Evolutionary conservation across 805 yeast genomes (phyloP).

Genomic region (Priceomyces medius): DNA sequence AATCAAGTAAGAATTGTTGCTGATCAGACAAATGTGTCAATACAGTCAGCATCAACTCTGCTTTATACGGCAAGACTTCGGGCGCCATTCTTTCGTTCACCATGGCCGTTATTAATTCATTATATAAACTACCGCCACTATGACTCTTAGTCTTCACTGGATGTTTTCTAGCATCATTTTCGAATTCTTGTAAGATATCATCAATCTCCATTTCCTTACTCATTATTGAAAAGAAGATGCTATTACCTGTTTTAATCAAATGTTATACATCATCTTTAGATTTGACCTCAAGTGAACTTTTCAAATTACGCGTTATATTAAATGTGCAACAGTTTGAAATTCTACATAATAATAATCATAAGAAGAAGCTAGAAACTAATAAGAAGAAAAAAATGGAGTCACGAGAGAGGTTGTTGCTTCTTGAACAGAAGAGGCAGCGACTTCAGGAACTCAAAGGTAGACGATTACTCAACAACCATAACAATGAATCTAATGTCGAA

Average conservation of each 20-base stretch:
- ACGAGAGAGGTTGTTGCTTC: conserved; percentile 32
- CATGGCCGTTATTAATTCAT: conserved; percentile 64
- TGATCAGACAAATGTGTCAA: conserved; percentile 62
- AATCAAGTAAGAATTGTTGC: conserved; percentile 71
- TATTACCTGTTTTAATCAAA: not conserved
- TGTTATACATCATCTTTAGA: not conserved
- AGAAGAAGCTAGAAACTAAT: no score
- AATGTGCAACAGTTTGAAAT: not conserved
- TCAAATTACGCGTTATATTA: conserved; percentile 1
- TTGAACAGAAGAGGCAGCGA: conserved; percentile 42
- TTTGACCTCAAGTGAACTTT: not conserved
- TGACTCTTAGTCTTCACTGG: conserved; percentile 8
- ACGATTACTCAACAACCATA: conserved; percentile 16
- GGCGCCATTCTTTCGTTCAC: conserved; percentile 83
- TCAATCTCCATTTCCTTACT: conserved; percentile 49
- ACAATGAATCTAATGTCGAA: conserved; percentile 29
- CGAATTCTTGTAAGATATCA: conserved; percentile 69
- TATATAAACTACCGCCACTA: conserved; percentile 32
- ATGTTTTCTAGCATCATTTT: conserved; percentile 19
- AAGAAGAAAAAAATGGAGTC: conserved; percentile 3
- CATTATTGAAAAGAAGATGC: not conserved
- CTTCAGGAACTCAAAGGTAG: conserved; percentile 24
- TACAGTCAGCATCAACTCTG: conserved; percentile 55
- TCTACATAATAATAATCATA: not conserved
- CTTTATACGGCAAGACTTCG: conserved; percentile 76